Percentiles rank a stretch among this genome's conserved stretches.
phyloP scores from a whole-genome alignment of 2,329 filamentous ascomycete species.

The Aspergillus sp. region DNA sequence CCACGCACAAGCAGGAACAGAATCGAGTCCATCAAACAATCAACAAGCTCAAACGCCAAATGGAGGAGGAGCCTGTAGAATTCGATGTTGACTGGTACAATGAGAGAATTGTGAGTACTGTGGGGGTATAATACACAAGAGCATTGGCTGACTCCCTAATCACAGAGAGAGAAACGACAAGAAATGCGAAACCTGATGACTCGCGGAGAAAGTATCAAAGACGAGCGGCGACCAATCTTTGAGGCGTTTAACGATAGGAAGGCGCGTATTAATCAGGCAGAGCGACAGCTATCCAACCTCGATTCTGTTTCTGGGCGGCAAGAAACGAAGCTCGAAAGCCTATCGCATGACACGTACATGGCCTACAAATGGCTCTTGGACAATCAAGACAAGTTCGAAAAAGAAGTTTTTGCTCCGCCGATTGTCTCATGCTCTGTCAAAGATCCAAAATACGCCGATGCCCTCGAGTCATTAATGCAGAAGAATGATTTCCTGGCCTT shows the following conservation, averaged over 20 bases:
- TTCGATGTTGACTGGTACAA: constrained; percentile 69
- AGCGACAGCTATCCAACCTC: constrained; percentile 52
- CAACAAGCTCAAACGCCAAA: constrained; percentile 54
- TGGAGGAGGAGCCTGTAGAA: constrained; percentile 56
- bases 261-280: constrained; percentile 33
- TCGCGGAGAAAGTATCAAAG: constrained; percentile 38
- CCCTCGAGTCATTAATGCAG: constrained; percentile 53
- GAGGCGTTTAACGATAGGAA: constrained; percentile 30
- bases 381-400: constrained; percentile 63
- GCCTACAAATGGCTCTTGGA: constrained; percentile 79
- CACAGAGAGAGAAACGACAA: constrained; percentile 51
- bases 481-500: constrained; percentile 54
- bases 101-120: constrained; percentile 57
- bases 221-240: constrained; percentile 25
- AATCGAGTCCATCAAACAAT: constrained; percentile 51
- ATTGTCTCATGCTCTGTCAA: constrained; percentile 74
- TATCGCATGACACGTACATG: constrained; percentile 57
- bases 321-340: constrained; percentile 54
- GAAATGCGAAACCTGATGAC: constrained; percentile 28
- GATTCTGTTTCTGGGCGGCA: constrained; percentile 71
- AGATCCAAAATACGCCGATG: constrained; percentile 58
- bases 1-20: constrained; percentile 48
- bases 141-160: constrained; percentile 18
- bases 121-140: background rate
- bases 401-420: constrained; percentile 72